Percentiles rank a stretch among this genome's conserved stretches.
Evolutionary conservation across 2,329 filamentous ascomycete species (phyloP).

Genomic region (Calonectria pseudoreteaudii): DNA sequence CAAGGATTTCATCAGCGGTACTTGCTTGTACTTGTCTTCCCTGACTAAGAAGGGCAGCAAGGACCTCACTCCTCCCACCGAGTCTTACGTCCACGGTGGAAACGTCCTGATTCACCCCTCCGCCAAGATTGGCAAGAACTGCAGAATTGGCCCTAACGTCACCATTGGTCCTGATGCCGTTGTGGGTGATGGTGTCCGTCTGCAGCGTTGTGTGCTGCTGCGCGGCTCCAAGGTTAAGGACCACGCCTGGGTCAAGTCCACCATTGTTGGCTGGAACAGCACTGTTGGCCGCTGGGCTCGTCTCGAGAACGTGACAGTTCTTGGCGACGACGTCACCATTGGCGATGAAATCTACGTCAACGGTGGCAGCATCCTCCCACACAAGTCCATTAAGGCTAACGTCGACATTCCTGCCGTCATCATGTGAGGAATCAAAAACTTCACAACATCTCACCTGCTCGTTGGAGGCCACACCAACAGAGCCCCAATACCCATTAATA

Average conservation of each 20-base stretch:
- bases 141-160: conserved; percentile 96
- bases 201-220: conserved; percentile 93
- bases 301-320: conserved; percentile 96
- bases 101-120: conserved; percentile 96
- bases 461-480: conserved; percentile 39
- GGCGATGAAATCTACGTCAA: conserved; percentile 99
- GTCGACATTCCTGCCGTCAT: conserved; percentile 83
- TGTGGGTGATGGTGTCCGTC: conserved; percentile 90
- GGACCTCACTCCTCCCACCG: conserved; percentile 77
- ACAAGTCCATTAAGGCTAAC: conserved; percentile 99
- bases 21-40: conserved; percentile 94
- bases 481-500: conserved; percentile 28
- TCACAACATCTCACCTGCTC: conserved; percentile 12
- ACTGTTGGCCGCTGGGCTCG: conserved; percentile 95
- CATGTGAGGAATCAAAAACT: conserved; percentile 61
- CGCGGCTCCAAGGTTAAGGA: conserved; percentile 96
- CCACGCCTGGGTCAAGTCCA: conserved; percentile 98
- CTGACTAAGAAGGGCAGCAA: conserved; percentile 91
- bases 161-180: conserved; percentile 94
- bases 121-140: conserved; percentile 98
- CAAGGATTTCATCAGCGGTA: conserved; percentile 97
- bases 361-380: conserved; percentile 91
- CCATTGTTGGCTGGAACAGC: conserved; percentile 99
- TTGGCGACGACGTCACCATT: conserved; percentile 97
- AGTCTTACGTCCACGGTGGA: conserved; percentile 88